phyloP scores from a whole-genome alignment of 192 early-diverging fungal species.

The Phlyctochytrium planicorne region DNA sequence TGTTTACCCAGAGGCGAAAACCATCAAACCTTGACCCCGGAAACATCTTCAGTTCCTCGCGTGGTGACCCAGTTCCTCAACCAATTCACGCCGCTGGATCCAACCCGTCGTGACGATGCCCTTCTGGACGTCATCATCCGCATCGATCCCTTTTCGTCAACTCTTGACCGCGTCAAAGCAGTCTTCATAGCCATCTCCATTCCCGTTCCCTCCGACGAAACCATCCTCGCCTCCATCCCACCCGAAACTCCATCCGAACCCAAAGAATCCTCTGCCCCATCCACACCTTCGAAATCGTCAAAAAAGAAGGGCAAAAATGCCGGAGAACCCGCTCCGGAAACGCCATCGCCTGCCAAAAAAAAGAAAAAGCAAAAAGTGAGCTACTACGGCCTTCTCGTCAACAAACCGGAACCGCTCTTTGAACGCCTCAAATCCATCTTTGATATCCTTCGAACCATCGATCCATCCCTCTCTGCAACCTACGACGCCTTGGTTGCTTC shows the following conservation, averaged over 20 bases:
- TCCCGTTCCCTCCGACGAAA: not conserved
- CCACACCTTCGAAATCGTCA: too few relatives aligned
- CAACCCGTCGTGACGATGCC: not conserved
- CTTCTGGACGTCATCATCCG: not conserved
- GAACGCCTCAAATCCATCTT: not conserved
- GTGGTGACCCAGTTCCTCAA: constrained; percentile 6
- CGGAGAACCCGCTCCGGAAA: not conserved
- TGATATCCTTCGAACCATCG: not conserved
- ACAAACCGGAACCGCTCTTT: not conserved
- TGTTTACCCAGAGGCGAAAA: constrained; percentile 64
- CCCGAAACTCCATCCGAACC: not conserved
- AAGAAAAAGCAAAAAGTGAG: not conserved
- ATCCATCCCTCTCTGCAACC: not conserved
- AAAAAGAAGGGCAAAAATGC: too few relatives aligned
- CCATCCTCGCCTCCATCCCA: not conserved
- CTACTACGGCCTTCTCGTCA: constrained; percentile 8
- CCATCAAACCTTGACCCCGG: constrained; percentile 79
- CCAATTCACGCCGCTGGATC: constrained; percentile 13
- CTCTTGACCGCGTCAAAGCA: not conserved
- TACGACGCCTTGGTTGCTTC: not conserved
- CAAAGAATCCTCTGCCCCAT: not conserved
- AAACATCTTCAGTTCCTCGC: constrained; percentile 47
- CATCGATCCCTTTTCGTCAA: not conserved
- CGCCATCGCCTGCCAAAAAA: not conserved
- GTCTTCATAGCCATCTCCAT: not conserved